Conservation (phyloP, 805 yeast genomes). For the Yarrowia sp. region DNA sequence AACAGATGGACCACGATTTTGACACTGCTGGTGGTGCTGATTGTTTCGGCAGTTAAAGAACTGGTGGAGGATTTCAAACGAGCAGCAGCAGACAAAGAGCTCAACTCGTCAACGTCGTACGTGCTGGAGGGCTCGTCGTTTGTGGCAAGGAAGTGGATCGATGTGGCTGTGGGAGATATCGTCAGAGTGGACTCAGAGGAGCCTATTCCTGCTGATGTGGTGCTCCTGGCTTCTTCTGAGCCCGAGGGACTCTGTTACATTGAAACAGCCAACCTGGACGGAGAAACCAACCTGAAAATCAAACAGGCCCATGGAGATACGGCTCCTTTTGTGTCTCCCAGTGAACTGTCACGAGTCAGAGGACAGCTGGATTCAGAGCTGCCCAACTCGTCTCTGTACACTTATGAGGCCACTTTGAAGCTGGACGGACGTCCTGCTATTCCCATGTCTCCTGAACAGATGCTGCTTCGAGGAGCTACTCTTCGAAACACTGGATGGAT, state of each 20-base stretch:
- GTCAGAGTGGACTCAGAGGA: conserved; percentile 82
- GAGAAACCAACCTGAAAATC: conserved; percentile 94
- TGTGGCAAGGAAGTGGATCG: conserved; percentile 71
- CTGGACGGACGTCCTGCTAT: conserved; percentile 44
- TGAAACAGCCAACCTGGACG: conserved; percentile 96
- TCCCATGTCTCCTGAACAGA: conserved; percentile 85
- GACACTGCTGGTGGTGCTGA: conserved; percentile 76
- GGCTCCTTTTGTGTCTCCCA: conserved; percentile 63
- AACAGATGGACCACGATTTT: conserved; percentile 94
- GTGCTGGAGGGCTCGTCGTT: conserved; percentile 60
- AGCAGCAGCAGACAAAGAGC: conserved; percentile 80
- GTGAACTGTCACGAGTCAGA: conserved; percentile 50
- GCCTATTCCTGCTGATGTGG: conserved; percentile 89
- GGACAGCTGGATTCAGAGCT: conserved; percentile 78
- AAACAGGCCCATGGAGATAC: conserved; percentile 87
- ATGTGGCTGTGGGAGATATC: conserved; percentile 87
- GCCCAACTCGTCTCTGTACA: conserved; percentile 90
- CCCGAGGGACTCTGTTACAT: conserved; percentile 98
- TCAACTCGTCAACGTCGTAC: conserved; percentile 72
- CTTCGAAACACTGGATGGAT: conserved; percentile 93
- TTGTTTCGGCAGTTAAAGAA: conserved; percentile 92
- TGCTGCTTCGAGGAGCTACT: conserved; percentile 92
- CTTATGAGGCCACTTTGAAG: conserved; percentile 84
- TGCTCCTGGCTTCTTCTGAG: conserved; percentile 85
- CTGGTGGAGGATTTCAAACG: conserved; percentile 87